Conservation (phyloP, 345 rosid genomes). For the Anacardium occidentale region DNA sequence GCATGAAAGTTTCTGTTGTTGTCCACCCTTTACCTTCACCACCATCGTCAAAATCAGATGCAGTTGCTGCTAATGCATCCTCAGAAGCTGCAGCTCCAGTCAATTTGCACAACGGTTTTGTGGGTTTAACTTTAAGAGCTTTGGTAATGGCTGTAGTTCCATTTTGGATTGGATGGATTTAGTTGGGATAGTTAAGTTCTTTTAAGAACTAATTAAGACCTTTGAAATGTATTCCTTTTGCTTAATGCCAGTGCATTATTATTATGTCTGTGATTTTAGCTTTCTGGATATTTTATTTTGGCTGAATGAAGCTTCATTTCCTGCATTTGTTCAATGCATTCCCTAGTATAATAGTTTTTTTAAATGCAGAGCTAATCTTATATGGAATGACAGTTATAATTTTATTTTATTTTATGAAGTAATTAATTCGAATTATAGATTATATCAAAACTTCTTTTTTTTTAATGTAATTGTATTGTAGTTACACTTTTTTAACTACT, state of each 20-base stretch:
- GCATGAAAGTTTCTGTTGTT: slow-evolving; percentile 59
- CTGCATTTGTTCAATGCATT: too few relatives aligned
- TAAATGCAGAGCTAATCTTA: too few relatives aligned
- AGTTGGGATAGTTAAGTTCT: background rate
- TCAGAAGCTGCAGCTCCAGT: slow-evolving; percentile 25
- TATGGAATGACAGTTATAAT: too few relatives aligned
- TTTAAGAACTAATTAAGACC: background rate
- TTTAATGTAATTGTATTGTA: too few relatives aligned
- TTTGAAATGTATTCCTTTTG: background rate
- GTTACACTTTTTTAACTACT: too few relatives aligned
- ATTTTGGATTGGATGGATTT: slow-evolving; percentile 38
- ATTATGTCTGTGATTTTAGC: background rate
- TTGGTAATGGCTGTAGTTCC: slow-evolving; percentile 25
- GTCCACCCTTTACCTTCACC: slow-evolving; percentile 55
- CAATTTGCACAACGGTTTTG: slow-evolving; percentile 20
- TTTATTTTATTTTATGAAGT: too few relatives aligned
- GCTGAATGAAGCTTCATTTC: background rate
- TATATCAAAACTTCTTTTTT: too few relatives aligned
- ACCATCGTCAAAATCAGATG: slow-evolving; percentile 24
- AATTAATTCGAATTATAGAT: too few relatives aligned
- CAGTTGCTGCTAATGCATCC: slow-evolving; percentile 21
- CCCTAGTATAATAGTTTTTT: too few relatives aligned
- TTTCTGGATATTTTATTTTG: background rate
- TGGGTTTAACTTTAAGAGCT: slow-evolving; percentile 24
- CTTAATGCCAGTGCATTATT: background rate